Percentiles rank a stretch among this genome's conserved stretches.
phyloP scores from a whole-genome alignment of 768 basidiomycete genomes.

The Tricholoma furcatifolium region DNA sequence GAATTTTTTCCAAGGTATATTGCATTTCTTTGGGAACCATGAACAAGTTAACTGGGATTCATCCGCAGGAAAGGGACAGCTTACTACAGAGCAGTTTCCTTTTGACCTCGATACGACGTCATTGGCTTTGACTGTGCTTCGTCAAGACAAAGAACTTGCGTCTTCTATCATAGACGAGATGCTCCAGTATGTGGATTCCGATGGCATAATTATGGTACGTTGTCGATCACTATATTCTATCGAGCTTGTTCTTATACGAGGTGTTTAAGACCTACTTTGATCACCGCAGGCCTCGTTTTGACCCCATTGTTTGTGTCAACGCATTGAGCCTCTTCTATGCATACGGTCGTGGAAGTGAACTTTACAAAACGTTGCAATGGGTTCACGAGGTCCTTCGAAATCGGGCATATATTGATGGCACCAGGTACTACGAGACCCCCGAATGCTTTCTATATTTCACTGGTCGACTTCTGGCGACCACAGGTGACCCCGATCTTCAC shows the following conservation, averaged over 20 bases:
- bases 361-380: constrained; percentile 46
- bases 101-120: constrained; percentile 62
- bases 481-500: constrained; percentile 34
- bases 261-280: constrained; percentile 50
- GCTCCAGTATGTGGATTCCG: constrained; percentile 45
- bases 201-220: constrained; percentile 50
- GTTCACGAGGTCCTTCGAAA: constrained; percentile 47
- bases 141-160: constrained; percentile 29
- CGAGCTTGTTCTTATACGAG: constrained; percentile 2
- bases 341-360: constrained; percentile 45
- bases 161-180: constrained; percentile 56
- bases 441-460: constrained; percentile 56
- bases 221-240: background rate
- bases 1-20: constrained; percentile 54
- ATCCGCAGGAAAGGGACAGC: constrained; percentile 31
- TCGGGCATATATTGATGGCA: constrained; percentile 54
- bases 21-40: background rate
- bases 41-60: background rate
- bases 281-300: constrained; percentile 46
- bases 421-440: constrained; percentile 51
- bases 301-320: constrained; percentile 54
- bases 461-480: constrained; percentile 38
- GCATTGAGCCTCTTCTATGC: constrained; percentile 48
- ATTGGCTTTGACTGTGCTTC: constrained; percentile 44
- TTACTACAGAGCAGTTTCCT: constrained; percentile 50